These are phyloP conservation scores for Xylariaceae sp. DNA, from an alignment of 2,329 filamentous ascomycete genomes.

Conservation along the genomic window DNA sequence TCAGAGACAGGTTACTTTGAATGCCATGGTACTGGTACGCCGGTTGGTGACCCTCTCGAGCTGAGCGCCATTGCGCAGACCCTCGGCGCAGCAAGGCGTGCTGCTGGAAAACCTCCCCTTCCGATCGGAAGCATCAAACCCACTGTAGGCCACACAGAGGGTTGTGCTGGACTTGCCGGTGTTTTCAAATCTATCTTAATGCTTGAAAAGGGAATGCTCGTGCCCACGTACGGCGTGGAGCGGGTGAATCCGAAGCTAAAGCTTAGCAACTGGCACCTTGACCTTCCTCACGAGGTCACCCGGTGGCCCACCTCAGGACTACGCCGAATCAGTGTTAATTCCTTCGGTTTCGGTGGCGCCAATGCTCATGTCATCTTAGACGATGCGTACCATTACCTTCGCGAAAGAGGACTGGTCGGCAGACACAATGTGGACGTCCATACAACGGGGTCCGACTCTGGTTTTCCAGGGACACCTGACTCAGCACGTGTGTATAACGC, in stretches of 20 bases:
- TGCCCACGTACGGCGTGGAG: neutral
- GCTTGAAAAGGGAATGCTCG: neutral
- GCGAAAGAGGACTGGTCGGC: neutral
- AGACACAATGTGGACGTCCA: neutral
- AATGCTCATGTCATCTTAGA: neutral
- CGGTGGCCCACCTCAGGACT: neutral
- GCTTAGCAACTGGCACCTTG: neutral
- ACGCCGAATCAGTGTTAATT: neutral
- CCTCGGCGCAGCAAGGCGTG: neutral
- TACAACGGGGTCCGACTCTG: neutral
- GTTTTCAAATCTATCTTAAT: neutral
- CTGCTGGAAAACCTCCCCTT: neutral
- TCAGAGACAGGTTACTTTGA: neutral
- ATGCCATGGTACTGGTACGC: neutral
- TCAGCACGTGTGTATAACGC: neutral
- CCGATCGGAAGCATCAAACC: neutral
- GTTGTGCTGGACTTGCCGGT: conserved; percentile 1
- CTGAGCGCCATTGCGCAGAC: neutral
- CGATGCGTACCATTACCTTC: neutral
- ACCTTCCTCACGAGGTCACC: neutral
- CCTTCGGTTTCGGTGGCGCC: neutral
- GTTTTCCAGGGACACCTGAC: neutral
- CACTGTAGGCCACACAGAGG: conserved; percentile 1
- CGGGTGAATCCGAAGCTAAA: neutral
- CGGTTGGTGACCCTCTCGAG: neutral